These are phyloP conservation scores for Acacia pycnantha DNA, from an alignment of 331 rosid genomes.

Conservation along the genomic window DNA sequence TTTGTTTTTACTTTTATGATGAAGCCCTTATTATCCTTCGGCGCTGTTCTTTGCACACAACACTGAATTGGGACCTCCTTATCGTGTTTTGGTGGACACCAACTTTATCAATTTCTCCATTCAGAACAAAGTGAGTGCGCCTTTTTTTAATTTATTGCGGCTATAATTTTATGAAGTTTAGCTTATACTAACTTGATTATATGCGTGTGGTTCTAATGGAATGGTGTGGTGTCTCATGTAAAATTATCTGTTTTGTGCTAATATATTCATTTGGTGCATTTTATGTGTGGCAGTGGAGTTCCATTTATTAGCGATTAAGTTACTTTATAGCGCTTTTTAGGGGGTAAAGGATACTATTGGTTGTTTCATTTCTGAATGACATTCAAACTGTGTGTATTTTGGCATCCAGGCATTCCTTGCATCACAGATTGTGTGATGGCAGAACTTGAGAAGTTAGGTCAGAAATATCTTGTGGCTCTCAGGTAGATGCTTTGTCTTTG, in stretches of 20 bases:
- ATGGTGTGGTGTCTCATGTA: constrained; percentile 15
- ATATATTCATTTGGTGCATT: neutral
- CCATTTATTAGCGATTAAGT: neutral
- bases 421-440: constrained; percentile 94
- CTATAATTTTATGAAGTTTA: no score
- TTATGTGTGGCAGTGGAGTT: constrained; percentile 1
- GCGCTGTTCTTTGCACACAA: constrained; percentile 88
- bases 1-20: constrained; percentile 21
- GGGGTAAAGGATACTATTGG: neutral
- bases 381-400: neutral
- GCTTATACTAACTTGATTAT: no score
- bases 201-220: neutral
- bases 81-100: constrained; percentile 83
- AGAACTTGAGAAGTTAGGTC: constrained; percentile 83
- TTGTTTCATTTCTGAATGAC: no score
- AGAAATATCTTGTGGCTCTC: constrained; percentile 87
- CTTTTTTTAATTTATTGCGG: neutral
- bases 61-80: constrained; percentile 88
- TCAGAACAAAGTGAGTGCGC: constrained; percentile 73
- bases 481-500: constrained; percentile 44
- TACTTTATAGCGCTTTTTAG: neutral
- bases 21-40: constrained; percentile 72
- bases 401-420: constrained; percentile 77
- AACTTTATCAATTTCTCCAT: constrained; percentile 95
- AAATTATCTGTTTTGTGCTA: neutral